Base-by-base conservation (phyloP, 2,329 filamentous ascomycete species). In the Fusarium dimerum region DNA sequence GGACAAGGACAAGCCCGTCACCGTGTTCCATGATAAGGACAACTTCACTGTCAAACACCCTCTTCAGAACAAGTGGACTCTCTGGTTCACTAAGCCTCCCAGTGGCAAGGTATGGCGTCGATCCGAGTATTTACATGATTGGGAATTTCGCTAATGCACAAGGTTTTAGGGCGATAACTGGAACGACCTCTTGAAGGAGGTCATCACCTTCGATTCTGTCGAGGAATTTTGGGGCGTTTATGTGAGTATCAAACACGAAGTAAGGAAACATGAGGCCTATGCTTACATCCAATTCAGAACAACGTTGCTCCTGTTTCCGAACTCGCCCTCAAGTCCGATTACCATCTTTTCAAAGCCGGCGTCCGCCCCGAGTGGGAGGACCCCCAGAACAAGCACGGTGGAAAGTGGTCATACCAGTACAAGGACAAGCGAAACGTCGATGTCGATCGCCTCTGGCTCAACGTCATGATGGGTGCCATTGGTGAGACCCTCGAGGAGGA, bases 11-110 rank as follows among this genome's bases (percentile, higher is more conserved):
- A 87, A 92, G 70, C 79, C 89, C 47, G 82, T 96, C 67, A 99
- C 94, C 43, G 93, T 99, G 65, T 99, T 99, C 79, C 92, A 99
- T 73, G 92, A 97, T 77, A 89, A 94, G 66, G 89, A 97, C 63
- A 97, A 99, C 82, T 99, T 99, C 84, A 99, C 96, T 68, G 94
- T 99, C 75, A 99, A 97, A 83, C 94, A 99, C 74, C 93, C 92
- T 62, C 83, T 99, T 56, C 92, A 96, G 83, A 89, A 97, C 81
- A 89, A 90, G 72, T 99, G 94, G 94, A 97, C 94, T 54, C 81
- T 99, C 51, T 99, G 95, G 95, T 99, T 97, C 81, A 97, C 93
- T 68, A 97, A 97, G 84, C 93, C 94, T 48, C 89, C 93, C 41
- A 95, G 87, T 72, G 92, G 92, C 78, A 97, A 95, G 88, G 92